phyloP scores from a whole-genome alignment of 345 rosid genomes.

The Populus ilicifolia region DNA sequence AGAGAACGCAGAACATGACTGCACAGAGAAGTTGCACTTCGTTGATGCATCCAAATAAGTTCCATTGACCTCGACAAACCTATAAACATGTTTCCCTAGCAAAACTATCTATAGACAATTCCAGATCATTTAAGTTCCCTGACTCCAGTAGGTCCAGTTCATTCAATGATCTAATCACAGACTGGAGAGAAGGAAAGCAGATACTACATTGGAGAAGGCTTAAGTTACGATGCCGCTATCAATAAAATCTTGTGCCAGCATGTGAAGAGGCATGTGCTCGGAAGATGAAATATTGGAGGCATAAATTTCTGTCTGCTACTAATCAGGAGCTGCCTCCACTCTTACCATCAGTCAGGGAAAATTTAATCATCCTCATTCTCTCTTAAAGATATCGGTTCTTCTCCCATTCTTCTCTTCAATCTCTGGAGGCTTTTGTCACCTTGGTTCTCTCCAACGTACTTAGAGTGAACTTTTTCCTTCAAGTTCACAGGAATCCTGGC shows the following conservation, averaged over 20 bases:
- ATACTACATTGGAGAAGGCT: background rate
- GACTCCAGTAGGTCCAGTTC: conserved; percentile 19
- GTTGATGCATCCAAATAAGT: background rate
- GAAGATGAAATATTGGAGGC: background rate
- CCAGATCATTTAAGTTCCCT: conserved; percentile 17
- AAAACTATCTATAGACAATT: conserved; percentile 27
- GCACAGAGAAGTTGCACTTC: background rate
- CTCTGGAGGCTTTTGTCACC: conserved; percentile 23
- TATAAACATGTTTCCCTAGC: background rate
- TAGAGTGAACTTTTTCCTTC: background rate
- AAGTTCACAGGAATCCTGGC: conserved; percentile 12
- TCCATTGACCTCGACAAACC: background rate
- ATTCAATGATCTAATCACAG: background rate
- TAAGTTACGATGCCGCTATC: conserved; percentile 2
- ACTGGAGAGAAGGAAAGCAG: background rate
- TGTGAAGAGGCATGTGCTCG: background rate
- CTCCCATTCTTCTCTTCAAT: conserved; percentile 20
- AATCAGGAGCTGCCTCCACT: background rate
- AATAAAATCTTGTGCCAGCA: conserved; percentile 4
- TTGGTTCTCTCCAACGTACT: conserved; percentile 8
- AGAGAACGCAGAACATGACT: background rate
- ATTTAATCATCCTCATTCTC: conserved; percentile 31
- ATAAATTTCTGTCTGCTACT: background rate
- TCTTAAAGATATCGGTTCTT: conserved; percentile 20
- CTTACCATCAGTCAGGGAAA: conserved; percentile 32